phyloP scores from a whole-genome alignment of 108 stramenopile species.

The Fistulifera solaris region DNA sequence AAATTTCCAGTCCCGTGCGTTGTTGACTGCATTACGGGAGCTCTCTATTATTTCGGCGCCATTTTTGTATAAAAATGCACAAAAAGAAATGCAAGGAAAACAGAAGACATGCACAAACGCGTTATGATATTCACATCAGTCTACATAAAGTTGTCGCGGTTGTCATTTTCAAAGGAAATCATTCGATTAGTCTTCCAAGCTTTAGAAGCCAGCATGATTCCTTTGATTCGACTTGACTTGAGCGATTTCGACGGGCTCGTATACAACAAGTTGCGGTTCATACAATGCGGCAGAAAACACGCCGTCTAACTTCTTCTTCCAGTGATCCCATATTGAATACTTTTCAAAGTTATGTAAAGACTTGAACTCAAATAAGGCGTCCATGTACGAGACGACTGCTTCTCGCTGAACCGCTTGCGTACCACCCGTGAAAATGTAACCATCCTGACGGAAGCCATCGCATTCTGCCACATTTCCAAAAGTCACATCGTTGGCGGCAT shows the following conservation, averaged over 20 bases:
- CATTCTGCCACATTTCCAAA: conserved; percentile 21
- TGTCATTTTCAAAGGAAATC: too few species aligned
- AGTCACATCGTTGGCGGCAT: conserved; percentile 9
- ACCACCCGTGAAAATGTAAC: conserved; percentile 48
- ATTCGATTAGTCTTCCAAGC: too few species aligned
- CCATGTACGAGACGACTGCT: conserved; percentile 36
- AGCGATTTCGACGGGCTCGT: conserved; percentile 35
- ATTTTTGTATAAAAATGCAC: too few species aligned
- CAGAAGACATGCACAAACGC: too few species aligned
- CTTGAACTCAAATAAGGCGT: conserved; percentile 43
- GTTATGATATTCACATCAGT: too few species aligned
- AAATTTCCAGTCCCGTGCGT: too few species aligned
- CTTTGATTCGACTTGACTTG: neutral
- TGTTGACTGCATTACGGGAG: too few species aligned
- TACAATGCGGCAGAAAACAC: conserved; percentile 36
- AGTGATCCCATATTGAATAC: conserved; percentile 14
- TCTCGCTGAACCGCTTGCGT: conserved; percentile 41
- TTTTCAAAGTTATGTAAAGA: conserved; percentile 1
- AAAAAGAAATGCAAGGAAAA: too few species aligned
- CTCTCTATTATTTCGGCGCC: too few species aligned
- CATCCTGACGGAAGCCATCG: conserved; percentile 12
- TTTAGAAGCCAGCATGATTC: too few species aligned
- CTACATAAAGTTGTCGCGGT: too few species aligned
- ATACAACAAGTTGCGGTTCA: conserved; percentile 38
- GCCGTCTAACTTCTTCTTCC: conserved; percentile 29